Percentiles rank a stretch among this genome's conserved stretches.
Evolutionary conservation across 305 asterid genomes (phyloP).

Genomic region (Fraxinus latifolia): DNA sequence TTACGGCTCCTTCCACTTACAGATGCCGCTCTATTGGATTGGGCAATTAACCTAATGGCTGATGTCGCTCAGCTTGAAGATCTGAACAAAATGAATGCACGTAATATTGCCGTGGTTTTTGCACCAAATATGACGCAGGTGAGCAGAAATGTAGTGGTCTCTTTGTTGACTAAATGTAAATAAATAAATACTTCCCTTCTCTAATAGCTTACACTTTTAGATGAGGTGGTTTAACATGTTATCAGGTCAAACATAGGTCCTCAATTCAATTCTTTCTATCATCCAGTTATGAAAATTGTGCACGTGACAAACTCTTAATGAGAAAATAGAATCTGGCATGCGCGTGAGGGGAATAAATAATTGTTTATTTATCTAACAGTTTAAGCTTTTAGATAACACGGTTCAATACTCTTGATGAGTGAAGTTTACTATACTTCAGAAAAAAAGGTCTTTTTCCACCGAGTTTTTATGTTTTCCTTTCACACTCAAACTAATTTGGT

Average conservation of each 20-base stretch:
- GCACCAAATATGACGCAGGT: slow-evolving; percentile 62
- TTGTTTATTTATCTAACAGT: not conserved
- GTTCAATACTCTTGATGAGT: not conserved
- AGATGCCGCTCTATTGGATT: slow-evolving; percentile 39
- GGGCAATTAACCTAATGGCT: slow-evolving; percentile 62
- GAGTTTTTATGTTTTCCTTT: not conserved
- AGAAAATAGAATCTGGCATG: not conserved
- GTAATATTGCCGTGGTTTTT: slow-evolving; percentile 54
- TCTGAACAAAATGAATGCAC: slow-evolving; percentile 51
- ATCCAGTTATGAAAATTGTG: not conserved
- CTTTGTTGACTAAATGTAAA: not conserved
- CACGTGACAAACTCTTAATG: not conserved
- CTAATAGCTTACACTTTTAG: not conserved
- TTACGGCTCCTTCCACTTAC: slow-evolving; percentile 37
- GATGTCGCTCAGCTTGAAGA: slow-evolving; percentile 47
- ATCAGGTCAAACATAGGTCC: not conserved
- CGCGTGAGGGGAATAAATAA: not conserved
- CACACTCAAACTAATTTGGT: not conserved
- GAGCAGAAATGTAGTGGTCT: not conserved
- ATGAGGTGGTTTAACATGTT: not conserved
- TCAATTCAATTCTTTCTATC: not conserved
- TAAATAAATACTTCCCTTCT: not conserved
- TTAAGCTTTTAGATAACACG: not conserved
- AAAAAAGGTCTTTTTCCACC: not conserved
- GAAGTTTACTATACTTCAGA: not conserved